These are phyloP conservation scores for Mercurialis annua DNA, from an alignment of 345 rosid species.

Conservation along the genomic window DNA sequence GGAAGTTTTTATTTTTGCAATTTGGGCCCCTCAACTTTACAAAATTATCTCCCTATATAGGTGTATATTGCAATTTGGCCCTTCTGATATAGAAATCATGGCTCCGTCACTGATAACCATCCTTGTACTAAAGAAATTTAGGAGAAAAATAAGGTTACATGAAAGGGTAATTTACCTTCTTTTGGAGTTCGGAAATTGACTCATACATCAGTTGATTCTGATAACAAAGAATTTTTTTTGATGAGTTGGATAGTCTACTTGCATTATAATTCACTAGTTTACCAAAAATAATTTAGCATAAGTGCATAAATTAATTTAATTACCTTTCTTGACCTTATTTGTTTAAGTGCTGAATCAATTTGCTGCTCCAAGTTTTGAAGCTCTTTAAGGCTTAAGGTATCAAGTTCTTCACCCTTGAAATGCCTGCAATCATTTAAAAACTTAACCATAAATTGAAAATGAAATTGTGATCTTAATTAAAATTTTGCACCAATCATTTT, in stretches of 20 bases:
- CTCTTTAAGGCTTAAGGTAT: slow-evolving; percentile 60
- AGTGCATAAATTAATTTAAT: background rate
- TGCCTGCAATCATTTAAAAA: slow-evolving; percentile 45
- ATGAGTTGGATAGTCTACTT: background rate
- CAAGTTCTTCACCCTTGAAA: slow-evolving; percentile 86
- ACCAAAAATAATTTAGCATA: background rate
- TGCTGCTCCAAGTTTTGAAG: slow-evolving; percentile 85
- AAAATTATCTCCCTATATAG: background rate
- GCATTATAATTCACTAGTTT: background rate
- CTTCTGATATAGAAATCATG: too few species aligned
- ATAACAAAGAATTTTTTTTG: slow-evolving; percentile 9
- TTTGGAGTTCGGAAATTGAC: slow-evolving; percentile 79
- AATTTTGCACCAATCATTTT: background rate
- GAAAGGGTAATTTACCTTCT: slow-evolving; percentile 49
- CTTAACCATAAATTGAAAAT: background rate
- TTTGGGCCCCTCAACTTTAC: too few species aligned
- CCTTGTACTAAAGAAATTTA: background rate
- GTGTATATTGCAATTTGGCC: too few species aligned
- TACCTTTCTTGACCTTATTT: slow-evolving; percentile 70
- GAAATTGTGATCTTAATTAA: background rate
- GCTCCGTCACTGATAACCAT: background rate
- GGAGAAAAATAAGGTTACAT: background rate
- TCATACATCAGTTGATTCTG: slow-evolving; percentile 85
- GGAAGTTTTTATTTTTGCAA: too few species aligned
- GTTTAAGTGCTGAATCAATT: slow-evolving; percentile 69